A percentile compares a stretch with the other conserved stretches of the same genome.
These are phyloP conservation scores for Zygoascus sp. DNA, from an alignment of 1,139 yeast genomes.

Conservation along the genomic window DNA sequence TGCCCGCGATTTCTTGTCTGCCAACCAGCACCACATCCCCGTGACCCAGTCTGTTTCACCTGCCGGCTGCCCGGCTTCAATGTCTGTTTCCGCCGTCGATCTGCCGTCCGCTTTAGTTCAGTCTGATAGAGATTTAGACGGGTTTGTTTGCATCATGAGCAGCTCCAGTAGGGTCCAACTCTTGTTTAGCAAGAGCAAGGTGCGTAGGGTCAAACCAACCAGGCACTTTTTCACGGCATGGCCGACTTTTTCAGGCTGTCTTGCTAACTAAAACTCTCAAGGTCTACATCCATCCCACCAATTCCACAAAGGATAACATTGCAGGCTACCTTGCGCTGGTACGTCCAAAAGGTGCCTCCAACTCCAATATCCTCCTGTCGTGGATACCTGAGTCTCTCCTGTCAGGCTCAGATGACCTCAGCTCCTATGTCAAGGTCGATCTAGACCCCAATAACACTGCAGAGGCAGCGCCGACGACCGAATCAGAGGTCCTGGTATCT, in stretches of 20 bases:
- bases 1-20: background rate
- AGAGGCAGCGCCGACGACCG: slow-evolving; percentile 17
- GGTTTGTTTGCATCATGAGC: slow-evolving; percentile 15
- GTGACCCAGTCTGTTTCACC: background rate
- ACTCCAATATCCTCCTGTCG: slow-evolving; percentile 60
- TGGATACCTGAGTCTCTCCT: slow-evolving; percentile 69
- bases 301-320: slow-evolving; percentile 67
- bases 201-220: slow-evolving; percentile 11
- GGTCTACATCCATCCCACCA: slow-evolving; percentile 78
- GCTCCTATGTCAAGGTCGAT: slow-evolving; percentile 52
- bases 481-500: slow-evolving; percentile 39
- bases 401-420: slow-evolving; percentile 45
- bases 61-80: background rate
- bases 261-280: slow-evolving; percentile 26
- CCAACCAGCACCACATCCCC: background rate
- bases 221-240: background rate
- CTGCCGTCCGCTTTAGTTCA: background rate
- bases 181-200: slow-evolving; percentile 39
- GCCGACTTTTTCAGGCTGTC: background rate
- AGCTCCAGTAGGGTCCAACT: slow-evolving; percentile 28
- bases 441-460: slow-evolving; percentile 33
- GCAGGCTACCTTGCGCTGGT: slow-evolving; percentile 69
- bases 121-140: slow-evolving; percentile 5
- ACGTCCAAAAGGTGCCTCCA: slow-evolving; percentile 46
- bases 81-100: slow-evolving; percentile 4